A percentile compares a stretch with the other conserved stretches of the same genome.
These are phyloP conservation scores for Fusarium staphyleae DNA, from an alignment of 2,329 filamentous ascomycete species.

Conservation along the genomic window DNA sequence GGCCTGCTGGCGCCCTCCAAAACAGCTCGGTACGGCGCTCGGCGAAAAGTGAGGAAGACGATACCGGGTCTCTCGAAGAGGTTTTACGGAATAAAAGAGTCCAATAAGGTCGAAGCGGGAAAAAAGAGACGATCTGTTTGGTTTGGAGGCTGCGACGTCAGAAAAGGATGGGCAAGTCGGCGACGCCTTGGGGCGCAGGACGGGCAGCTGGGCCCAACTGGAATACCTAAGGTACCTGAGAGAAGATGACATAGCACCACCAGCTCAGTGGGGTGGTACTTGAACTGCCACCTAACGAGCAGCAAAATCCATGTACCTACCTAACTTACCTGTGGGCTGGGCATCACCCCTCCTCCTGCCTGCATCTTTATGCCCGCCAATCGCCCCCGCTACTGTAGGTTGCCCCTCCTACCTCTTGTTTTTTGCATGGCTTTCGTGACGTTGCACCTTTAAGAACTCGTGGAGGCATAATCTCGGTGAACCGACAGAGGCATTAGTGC, in stretches of 20 bases:
- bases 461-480: conserved; percentile 9
- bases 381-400: conserved; percentile 40
- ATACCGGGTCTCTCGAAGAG: conserved; percentile 3
- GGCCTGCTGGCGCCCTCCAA: conserved; percentile 29
- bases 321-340: conserved; percentile 18
- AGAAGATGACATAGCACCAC: conserved; percentile 37
- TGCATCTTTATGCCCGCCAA: conserved; percentile 11
- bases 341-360: conserved; percentile 25
- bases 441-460: not conserved
- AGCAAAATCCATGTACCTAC: conserved; percentile 15
- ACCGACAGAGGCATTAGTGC: conserved; percentile 15
- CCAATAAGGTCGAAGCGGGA: conserved; percentile 17
- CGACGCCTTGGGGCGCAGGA: conserved; percentile 39
- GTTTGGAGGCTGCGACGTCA: conserved; percentile 35
- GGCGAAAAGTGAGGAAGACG: conserved; percentile 8
- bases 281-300: not conserved
- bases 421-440: conserved; percentile 17
- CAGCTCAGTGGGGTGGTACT: conserved; percentile 21
- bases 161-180: conserved; percentile 29
- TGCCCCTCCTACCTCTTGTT: conserved; percentile 41
- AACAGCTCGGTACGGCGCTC: conserved; percentile 15
- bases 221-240: conserved; percentile 2
- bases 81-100: conserved; percentile 11
- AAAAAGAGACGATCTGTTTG: conserved; percentile 24
- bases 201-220: conserved; percentile 26